Evolutionary conservation across 1,139 yeast genomes (phyloP).

Genomic region (Debaryomyces singareniensis): DNA sequence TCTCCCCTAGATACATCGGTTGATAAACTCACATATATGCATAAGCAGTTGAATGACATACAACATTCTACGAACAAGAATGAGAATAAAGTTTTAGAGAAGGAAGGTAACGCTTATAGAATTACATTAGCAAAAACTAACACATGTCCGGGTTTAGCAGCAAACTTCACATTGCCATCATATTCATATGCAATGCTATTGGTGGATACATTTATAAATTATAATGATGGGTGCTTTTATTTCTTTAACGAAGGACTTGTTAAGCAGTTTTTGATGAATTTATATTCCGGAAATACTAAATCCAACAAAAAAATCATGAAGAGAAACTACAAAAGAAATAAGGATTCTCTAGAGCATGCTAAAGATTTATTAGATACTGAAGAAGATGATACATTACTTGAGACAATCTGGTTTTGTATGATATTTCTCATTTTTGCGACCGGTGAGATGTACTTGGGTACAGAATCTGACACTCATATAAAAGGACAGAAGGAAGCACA

Average conservation of each 20-base stretch:
- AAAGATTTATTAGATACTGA: conserved; percentile 16
- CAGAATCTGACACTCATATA: conserved; percentile 45
- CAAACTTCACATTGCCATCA: conserved; percentile 66
- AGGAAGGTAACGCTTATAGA: conserved; percentile 70
- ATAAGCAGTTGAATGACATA: neutral
- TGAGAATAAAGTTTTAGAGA: conserved; percentile 48
- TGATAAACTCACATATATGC: neutral
- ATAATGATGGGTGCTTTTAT: conserved; percentile 81
- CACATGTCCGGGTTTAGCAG: conserved; percentile 60
- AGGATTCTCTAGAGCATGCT: neutral
- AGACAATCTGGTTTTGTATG: conserved; percentile 79
- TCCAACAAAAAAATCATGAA: conserved; percentile 36
- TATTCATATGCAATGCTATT: conserved; percentile 70
- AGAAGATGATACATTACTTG: conserved; percentile 55
- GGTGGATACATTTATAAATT: conserved; percentile 70
- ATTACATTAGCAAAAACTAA: conserved; percentile 64
- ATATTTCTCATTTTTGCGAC: conserved; percentile 68
- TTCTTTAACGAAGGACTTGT: conserved; percentile 79
- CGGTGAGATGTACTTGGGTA: conserved; percentile 82
- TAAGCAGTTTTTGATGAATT: conserved; percentile 54
- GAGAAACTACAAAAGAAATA: conserved; percentile 20
- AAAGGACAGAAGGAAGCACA: conserved; percentile 25
- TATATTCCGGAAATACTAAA: conserved; percentile 44
- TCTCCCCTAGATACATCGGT: conserved; percentile 10
- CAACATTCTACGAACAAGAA: conserved; percentile 13